Evolutionary conservation across 345 rosid species (phyloP), one percentile per base, ranked within the genome.

Genomic region (Zanthoxylum bungeanum): DNA sequence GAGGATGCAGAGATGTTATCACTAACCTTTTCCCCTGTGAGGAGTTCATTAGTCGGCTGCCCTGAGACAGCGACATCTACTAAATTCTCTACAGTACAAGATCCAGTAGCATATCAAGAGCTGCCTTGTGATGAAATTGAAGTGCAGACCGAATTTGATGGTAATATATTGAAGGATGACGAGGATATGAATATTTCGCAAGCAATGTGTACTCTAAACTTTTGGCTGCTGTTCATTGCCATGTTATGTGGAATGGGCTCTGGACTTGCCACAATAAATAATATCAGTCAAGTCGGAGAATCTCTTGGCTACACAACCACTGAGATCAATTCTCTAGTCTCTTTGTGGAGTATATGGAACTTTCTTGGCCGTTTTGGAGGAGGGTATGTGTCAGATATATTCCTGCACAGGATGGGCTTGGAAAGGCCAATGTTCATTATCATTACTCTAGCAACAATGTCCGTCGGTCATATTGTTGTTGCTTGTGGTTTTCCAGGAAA

Each of bases 361-460:
- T 91, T 91, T 73, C 90, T 94, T 2, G 97, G 97, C 67, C 89
- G 97, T 39, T 90, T 93, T 39, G 93, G 94, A 52, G 98, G 83
- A 8, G 98, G 98, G 17, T 88, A 77, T 42, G 76, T 87, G 3
- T 91, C 98, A 0, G 98, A 93, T 75, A 71, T 82, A 33, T 70
- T 93, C 76, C 82, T 93, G 24, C 89, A 84, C 73, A 82, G 65
- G 68, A 66, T 53, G 42, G 98, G 98, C 10, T 90, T 79, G 87
- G 85, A 84, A n/a, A 85, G 97, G 81, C 94, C 97, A 3, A 63
- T 83, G 68, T 86, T 91, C 69, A 90, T 91, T 83, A 91, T 79
- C 12, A 77, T 91, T 60, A 90, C 92, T 36, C 83, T 87, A 49
- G 91, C 86, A 70, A 68, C 75, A 7, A 77, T 91, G 87, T 58